Evolutionary conservation across 495 filamentous ascomycete genomes (phyloP).

Genomic region (Annulohypoxylon nitens): DNA sequence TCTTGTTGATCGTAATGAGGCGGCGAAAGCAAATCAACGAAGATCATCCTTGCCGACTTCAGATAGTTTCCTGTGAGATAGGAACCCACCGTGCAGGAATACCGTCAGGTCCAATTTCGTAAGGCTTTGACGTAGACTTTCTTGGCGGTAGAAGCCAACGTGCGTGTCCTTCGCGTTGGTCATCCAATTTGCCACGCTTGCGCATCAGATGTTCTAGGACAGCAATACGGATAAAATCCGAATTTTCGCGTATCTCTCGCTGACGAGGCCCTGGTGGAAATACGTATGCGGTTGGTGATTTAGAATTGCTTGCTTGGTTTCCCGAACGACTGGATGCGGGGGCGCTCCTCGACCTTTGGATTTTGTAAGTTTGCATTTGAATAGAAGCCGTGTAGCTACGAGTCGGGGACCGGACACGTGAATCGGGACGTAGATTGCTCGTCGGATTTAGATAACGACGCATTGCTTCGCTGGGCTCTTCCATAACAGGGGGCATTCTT

Average conservation of each 20-base stretch:
- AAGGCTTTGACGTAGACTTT: conserved; percentile 66
- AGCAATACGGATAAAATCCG: conserved; percentile 92
- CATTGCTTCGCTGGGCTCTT: conserved; percentile 84
- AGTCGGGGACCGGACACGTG: conserved; percentile 40
- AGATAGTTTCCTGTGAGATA: conserved; percentile 42
- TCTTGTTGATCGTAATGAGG: conserved; percentile 24
- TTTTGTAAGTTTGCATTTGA: conserved; percentile 86
- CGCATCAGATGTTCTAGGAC: conserved; percentile 99
- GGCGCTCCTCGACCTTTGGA: conserved; percentile 60
- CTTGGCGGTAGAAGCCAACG: conserved; percentile 90
- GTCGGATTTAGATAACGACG: conserved; percentile 93
- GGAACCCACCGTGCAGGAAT: conserved; percentile 67
- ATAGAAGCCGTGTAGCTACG: conserved; percentile 78
- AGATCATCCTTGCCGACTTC: background rate
- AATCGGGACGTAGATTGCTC: conserved; percentile 73
- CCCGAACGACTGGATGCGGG: conserved; percentile 55
- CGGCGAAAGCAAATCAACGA: background rate
- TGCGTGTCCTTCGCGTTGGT: conserved; percentile 84
- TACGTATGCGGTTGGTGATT: conserved; percentile 52
- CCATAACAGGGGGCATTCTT: conserved; percentile 80
- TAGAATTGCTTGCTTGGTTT: conserved; percentile 50
- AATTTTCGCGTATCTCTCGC: conserved; percentile 91
- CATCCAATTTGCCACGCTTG: conserved; percentile 87
- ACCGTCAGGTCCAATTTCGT: conserved; percentile 64
- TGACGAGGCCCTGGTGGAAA: conserved; percentile 71